A percentile compares a stretch with the other conserved stretches of the same genome.
phyloP scores from a whole-genome alignment of 345 rosid species.

The Crucihimalaya himalaica region DNA sequence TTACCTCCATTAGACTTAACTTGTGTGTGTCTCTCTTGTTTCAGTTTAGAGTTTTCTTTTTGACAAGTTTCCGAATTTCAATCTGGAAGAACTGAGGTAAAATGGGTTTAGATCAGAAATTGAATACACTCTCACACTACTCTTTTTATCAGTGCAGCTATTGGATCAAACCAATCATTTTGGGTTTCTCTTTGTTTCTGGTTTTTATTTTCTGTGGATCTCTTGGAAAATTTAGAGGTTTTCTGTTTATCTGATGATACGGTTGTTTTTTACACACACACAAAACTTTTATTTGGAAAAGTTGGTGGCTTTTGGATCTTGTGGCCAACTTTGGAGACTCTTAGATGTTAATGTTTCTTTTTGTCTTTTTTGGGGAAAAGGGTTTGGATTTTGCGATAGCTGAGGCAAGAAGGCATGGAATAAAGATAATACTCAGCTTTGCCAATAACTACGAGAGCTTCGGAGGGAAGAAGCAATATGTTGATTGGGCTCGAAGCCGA shows the following conservation, averaged over 20 bases:
- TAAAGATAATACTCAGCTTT: constrained; percentile 71
- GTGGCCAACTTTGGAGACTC: neutral
- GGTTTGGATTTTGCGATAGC: constrained; percentile 96
- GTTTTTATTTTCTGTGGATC: neutral
- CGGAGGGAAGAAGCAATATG: constrained; percentile 91
- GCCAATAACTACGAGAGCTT: constrained; percentile 74
- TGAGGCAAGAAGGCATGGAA: constrained; percentile 72
- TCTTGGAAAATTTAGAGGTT: neutral
- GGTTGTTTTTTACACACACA: neutral
- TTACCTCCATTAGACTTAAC: constrained; percentile 18
- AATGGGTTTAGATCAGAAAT: constrained; percentile 3
- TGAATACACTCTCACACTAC: neutral
- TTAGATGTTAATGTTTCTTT: constrained; percentile 1
- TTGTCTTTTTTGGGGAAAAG: constrained; percentile 38
- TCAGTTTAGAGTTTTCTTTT: neutral
- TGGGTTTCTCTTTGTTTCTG: neutral
- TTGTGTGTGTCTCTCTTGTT: neutral
- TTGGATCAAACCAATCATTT: neutral
- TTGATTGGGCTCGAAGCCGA: constrained; percentile 67
- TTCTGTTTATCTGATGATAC: neutral
- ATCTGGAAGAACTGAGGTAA: neutral
- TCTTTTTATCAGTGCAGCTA: neutral
- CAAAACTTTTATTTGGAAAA: neutral
- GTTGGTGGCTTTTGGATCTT: constrained; percentile 15
- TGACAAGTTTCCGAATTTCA: neutral